phyloP scores from a whole-genome alignment of 768 basidiomycete species.

The Melanogaster broomeanus region DNA sequence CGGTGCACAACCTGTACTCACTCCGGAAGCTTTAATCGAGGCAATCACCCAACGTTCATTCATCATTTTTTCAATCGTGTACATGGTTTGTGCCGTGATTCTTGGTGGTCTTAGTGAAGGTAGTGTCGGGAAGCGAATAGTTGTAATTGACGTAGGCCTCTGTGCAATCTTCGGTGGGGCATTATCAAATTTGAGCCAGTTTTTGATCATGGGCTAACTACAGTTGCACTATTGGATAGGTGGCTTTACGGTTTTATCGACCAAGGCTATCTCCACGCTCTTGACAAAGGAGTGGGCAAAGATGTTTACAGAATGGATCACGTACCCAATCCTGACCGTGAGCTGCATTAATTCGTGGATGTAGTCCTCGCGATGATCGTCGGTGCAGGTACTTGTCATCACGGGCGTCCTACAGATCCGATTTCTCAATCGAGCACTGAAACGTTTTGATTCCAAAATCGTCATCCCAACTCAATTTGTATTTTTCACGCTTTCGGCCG shows the following conservation, averaged over 20 bases:
- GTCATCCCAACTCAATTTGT: conserved; percentile 97
- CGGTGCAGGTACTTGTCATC: conserved; percentile 56
- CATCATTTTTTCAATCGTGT: conserved; percentile 70
- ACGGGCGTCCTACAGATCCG: conserved; percentile 85
- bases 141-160: conserved; percentile 85
- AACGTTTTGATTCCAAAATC: conserved; percentile 92
- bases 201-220: background rate
- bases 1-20: conserved; percentile 51
- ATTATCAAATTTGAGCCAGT: background rate
- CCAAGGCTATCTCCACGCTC: conserved; percentile 89
- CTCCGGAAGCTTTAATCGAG: conserved; percentile 62
- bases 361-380: conserved; percentile 8
- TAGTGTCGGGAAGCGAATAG: conserved; percentile 59
- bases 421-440: conserved; percentile 84
- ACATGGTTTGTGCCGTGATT: conserved; percentile 53
- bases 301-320: conserved; percentile 79
- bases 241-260: conserved; percentile 93
- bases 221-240: conserved; percentile 44
- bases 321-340: conserved; percentile 77
- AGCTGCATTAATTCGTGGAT: conserved; percentile 18
- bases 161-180: conserved; percentile 79
- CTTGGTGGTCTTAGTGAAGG: conserved; percentile 71
- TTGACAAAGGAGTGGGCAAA: conserved; percentile 76
- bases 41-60: conserved; percentile 77
- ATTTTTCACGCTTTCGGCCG: conserved; percentile 90